These are phyloP conservation scores for Hordeum pubiflorum DNA, from an alignment of 202 grass and related monocot species.

Conservation along the genomic window DNA sequence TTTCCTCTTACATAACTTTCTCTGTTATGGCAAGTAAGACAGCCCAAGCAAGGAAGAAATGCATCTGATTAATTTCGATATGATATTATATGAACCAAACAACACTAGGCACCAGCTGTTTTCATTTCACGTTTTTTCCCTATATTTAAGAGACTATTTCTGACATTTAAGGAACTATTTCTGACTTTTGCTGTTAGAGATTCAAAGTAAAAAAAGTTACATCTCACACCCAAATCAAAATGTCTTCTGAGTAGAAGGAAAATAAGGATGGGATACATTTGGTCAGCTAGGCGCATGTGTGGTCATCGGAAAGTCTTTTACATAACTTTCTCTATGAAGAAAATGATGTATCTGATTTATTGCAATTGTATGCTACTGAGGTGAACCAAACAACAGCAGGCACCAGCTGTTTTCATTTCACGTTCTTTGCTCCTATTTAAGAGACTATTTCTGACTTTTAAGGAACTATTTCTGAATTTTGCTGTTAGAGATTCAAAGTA, in stretches of 20 bases:
- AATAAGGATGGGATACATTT: not conserved
- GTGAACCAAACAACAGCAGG: not conserved
- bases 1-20: not conserved
- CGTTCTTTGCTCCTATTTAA: not conserved
- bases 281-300: not conserved
- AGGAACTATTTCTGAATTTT: too few species aligned
- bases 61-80: not conserved
- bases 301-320: not conserved
- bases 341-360: not conserved
- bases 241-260: not conserved
- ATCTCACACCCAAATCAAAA: not conserved
- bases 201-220: not conserved
- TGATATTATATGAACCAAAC: not conserved
- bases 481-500: not conserved
- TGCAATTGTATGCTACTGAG: not conserved
- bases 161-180: not conserved
- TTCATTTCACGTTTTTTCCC: not conserved
- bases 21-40: not conserved
- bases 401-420: not conserved
- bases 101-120: not conserved
- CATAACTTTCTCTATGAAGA: not conserved
- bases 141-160: not conserved
- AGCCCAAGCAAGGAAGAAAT: not conserved
- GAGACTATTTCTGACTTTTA: not conserved
- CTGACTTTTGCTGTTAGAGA: not conserved